Percentiles rank a stretch among this genome's conserved stretches.
Evolutionary conservation across 2,329 filamentous ascomycete genomes (phyloP).

Genomic region (Neonectria coccinea): DNA sequence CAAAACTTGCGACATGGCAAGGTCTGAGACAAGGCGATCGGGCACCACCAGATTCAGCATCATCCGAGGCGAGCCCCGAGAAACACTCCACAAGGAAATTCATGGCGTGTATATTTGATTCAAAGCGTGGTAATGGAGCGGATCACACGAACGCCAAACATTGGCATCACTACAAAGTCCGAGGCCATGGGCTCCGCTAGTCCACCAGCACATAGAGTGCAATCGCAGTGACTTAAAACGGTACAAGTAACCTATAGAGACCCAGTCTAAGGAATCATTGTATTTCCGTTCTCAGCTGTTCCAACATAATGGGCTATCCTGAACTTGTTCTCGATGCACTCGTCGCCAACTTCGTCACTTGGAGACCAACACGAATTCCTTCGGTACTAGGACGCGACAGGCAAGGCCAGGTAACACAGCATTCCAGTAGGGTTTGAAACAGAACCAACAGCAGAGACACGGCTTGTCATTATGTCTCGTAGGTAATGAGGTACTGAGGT

Average conservation of each 20-base stretch:
- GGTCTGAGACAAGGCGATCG: too few species aligned
- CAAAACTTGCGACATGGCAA: too few species aligned
- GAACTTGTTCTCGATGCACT: background rate
- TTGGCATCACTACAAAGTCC: too few species aligned
- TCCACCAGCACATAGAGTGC: too few species aligned
- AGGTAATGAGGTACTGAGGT: slow-evolving; percentile 3
- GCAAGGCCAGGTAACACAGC: background rate
- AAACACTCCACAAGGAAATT: too few species aligned
- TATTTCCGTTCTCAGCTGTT: background rate
- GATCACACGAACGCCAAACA: too few species aligned
- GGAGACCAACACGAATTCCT: background rate
- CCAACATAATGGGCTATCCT: background rate
- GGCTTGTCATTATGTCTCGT: slow-evolving; percentile 4
- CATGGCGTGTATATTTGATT: too few species aligned
- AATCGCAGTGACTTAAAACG: background rate
- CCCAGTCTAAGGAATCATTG: background rate
- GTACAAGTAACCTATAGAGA: background rate
- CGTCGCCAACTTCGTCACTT: background rate
- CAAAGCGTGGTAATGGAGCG: too few species aligned
- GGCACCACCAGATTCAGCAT: too few species aligned
- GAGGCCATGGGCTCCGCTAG: too few species aligned
- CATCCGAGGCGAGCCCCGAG: too few species aligned
- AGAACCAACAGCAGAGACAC: slow-evolving; percentile 3
- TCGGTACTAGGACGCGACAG: background rate
- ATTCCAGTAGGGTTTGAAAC: background rate